Base-by-base conservation (phyloP, 495 filamentous ascomycete genomes). In the Hypoxylon fuscum region DNA sequence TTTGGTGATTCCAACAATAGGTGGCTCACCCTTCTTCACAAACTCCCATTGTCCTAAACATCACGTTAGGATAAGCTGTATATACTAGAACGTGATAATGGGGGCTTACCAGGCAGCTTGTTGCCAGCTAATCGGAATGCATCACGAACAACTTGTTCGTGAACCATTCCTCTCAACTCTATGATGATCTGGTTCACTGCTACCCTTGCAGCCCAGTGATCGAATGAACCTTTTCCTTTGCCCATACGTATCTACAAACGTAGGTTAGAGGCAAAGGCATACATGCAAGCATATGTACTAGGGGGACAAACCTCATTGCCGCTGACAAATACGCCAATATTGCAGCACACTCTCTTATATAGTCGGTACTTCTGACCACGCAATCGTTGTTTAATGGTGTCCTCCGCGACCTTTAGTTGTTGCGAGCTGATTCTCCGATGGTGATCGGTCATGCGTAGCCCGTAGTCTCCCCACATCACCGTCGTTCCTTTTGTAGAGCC, bases 171-270 rank as follows among this genome's bases (percentile, higher is more conserved):
- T 72, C 90, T 92, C 58, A 99, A 77, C 77, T 99, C 95, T 61
- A 99, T 92, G 12, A 98, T 79, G 34, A 99, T 82, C 73, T 91
- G 88, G 74, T 88, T 94, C 53, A 97, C 90, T 10, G 90, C 86
- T 58, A 97, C 85, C 68, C 93, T 87, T 12, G 88, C 82, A 22
- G 94, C 91, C 95, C 95, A 99, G 77, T 95, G 90, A 76, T 98
- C 95, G 75, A 98, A 97, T 61, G 86, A 88, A 64, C 95, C 95
- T 78, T 98, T 99, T 74, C 95, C 95, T 79, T 96, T 98, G 76
- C 95, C 96, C 95, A 99, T 99, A 81, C 96, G 88, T 64, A 88
- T 77, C 84, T 86, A 47, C 17, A 17, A 57, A 6, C 40, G 4
- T 31, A 25, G 2, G 37, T 66, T 38, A 68, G 62, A 55, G 20